Evolutionary conservation across 441 rosid genomes (phyloP), one percentile per base, ranked within the genome.

Genomic region (Kokia cookei): DNA sequence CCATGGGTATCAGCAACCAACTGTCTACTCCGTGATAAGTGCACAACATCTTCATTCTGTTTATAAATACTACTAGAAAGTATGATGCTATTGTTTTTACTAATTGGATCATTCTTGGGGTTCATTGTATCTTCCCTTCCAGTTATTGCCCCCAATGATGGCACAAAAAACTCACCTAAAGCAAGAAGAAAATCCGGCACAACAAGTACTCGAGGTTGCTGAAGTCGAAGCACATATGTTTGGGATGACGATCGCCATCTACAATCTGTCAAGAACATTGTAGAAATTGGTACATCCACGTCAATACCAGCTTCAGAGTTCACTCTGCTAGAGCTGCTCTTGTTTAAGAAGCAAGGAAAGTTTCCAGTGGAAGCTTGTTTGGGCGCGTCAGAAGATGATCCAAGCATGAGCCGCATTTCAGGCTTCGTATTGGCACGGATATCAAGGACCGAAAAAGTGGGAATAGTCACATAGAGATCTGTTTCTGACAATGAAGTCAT

Each of bases 391-490:
- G 81, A 80, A 48, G 92, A 92, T n/a, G 97, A 91, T 77, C 99
- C 99, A 37, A 96, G 98, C 98, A 96, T 96, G 82, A 96, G 84
- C 51, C 98, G 95, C 99, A 96, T 92, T 85, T 96, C 99, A 83
- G 98, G 88, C 88, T 90, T 94, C 62, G 96, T 91, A 78, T 81
- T 84, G 72, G 97, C 90, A 76, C 98, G 99, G 74, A 86, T 85
- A 80, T 96, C 99, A 76, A 92, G 80, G 80, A 96, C 77, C 69
- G 98, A 93, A 84, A 96, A 89, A 78, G 86, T 94, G 47, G 98
- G 95, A 86, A 96, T 81, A 9, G 98, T 93, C 55, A 96, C 82
- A 76, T 96, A 94, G 65, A 96, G 94, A 85, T 96, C 98, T 67
- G 93, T 86, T 85, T 96, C 99, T 50, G 94, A 89, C 76, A 87